phyloP scores from a whole-genome alignment of 176 grass and related monocot genomes.

The Calamus simplicifolius region DNA sequence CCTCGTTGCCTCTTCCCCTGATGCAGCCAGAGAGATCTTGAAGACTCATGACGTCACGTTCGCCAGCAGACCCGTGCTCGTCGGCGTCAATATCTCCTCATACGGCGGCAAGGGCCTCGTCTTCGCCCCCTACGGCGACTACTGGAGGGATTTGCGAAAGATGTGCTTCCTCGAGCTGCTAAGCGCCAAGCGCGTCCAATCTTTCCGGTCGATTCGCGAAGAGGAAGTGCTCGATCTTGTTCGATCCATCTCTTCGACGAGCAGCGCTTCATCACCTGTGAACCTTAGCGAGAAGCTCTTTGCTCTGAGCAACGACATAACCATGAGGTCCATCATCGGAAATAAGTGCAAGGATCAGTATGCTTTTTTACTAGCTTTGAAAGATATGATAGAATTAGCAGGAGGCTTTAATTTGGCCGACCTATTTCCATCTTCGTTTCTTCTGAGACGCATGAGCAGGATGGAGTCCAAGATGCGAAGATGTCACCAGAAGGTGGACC shows the following conservation, averaged over 20 bases:
- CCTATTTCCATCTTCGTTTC: conserved; percentile 22
- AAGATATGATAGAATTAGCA: background rate
- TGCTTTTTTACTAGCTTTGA: conserved; percentile 17
- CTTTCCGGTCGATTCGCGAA: conserved; percentile 18
- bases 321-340: conserved; percentile 22
- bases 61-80: conserved; percentile 9
- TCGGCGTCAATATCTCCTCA: conserved; percentile 15
- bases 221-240: conserved; percentile 24
- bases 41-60: conserved; percentile 27
- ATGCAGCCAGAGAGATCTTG: conserved; percentile 36
- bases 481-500: conserved; percentile 22
- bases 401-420: conserved; percentile 28
- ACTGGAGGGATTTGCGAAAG: conserved; percentile 36
- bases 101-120: conserved; percentile 17
- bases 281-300: conserved; percentile 16
- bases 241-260: background rate
- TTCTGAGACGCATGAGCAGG: conserved; percentile 11
- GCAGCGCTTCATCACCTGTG: background rate
- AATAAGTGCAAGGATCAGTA: conserved; percentile 10
- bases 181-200: conserved; percentile 29
- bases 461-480: background rate
- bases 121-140: conserved; percentile 30
- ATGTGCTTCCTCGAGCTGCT: conserved; percentile 25
- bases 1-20: conserved; percentile 28
- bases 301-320: conserved; percentile 10